Base-by-base conservation (phyloP, 2,329 filamentous ascomycete species). In the Capronia coronata region DNA sequence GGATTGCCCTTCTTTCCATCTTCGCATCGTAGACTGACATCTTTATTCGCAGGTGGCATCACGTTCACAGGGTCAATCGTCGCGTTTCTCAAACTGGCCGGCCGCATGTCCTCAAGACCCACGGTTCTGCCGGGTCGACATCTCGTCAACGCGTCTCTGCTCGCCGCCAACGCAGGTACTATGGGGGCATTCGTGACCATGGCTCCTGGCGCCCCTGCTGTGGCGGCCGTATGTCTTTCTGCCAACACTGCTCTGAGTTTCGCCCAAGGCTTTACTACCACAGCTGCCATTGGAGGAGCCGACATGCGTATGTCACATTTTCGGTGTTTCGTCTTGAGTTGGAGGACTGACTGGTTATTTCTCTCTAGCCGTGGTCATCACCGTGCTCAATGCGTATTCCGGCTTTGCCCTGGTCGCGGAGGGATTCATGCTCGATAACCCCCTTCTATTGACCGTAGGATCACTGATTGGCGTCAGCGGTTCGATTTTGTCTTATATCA, bases 31-130 rank as follows among this genome's bases (percentile, higher is more conserved):
- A n/a, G n/a, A n/a, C n/a, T n/a, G n/a, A n/a, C n/a, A n/a, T n/a
- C n/a, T n/a, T n/a, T n/a, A n/a, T n/a, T n/a, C n/a, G n/a, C 35
- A 76, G 74, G 78, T 57, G 89, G 89, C 48, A 82, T 94, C 27
- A 95, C 89, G 0, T 95, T 95, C 63, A 95, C 88, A 0, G 89
- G 89, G 1, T 93, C 87, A 2, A 83, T 95, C 43, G 86, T 95
- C 0, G 89, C 89, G 0, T 94, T 94, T 68, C 67, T 94, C 63
- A 95, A 95, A 66, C 79, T 95, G 1, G 83, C 86, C 1, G 88
- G 87, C 2, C 82, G 75, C 54, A 89, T 94, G 82, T 84, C 84
- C 0, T 94, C 87, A 0, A 81, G 78, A 45, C 87, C 89, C 0
- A 77, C 82, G 6, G 74, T 79, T 3, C 72, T 94, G 0, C 86